These are phyloP conservation scores for Penicillium sp. DNA, from an alignment of 2,329 filamentous ascomycete genomes.

Conservation along the genomic window DNA sequence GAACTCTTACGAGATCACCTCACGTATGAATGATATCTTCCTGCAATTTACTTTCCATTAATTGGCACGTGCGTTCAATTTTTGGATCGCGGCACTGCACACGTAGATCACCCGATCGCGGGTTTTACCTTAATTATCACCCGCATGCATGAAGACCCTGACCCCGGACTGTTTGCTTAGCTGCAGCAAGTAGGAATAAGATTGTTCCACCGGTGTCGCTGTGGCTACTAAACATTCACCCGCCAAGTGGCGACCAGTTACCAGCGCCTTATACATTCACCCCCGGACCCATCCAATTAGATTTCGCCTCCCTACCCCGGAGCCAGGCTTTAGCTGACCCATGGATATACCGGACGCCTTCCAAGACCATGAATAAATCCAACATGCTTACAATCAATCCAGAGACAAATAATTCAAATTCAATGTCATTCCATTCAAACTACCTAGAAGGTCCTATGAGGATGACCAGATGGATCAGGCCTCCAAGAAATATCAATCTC, in stretches of 20 bases:
- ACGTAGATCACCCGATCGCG: neutral
- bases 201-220: neutral
- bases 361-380: too few relatives aligned
- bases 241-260: neutral
- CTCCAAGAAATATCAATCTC: conserved; percentile 9
- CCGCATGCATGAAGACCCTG: neutral
- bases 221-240: neutral
- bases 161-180: neutral
- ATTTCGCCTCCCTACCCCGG: neutral
- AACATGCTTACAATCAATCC: too few relatives aligned
- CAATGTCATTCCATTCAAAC: neutral
- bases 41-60: neutral
- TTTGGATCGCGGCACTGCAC: neutral
- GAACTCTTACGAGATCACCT: conserved; percentile 4
- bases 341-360: too few relatives aligned
- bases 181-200: neutral
- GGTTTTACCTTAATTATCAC: neutral
- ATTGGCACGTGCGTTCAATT: neutral
- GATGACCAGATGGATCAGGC: conserved; percentile 7
- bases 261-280: neutral
- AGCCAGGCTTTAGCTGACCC: neutral
- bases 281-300: neutral
- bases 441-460: conserved; percentile 1
- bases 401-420: neutral
- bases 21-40: neutral